A percentile compares a stretch with the other conserved stretches of the same genome.
phyloP scores from a whole-genome alignment of 73 alveolate genomes.

The Tetrahymena borealis region DNA sequence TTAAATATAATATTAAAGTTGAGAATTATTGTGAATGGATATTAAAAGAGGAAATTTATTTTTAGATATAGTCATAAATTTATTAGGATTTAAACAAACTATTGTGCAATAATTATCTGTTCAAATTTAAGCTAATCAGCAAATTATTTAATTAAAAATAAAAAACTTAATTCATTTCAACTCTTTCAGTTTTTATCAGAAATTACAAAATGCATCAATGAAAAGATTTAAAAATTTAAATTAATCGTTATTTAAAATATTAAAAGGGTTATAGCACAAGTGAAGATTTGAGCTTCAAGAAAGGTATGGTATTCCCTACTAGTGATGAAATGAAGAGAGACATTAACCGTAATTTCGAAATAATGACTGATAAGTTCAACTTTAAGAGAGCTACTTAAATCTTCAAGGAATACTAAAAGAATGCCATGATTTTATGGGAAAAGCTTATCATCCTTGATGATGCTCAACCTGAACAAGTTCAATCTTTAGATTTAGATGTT shows the following conservation, averaged over 20 bases:
- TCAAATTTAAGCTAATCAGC: not conserved
- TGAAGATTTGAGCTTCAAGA: not conserved
- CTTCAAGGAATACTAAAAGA: not conserved
- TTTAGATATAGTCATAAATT: too few relatives aligned
- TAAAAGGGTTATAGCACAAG: not conserved
- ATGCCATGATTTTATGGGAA: not conserved
- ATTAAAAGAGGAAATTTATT: too few relatives aligned
- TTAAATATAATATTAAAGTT: too few relatives aligned
- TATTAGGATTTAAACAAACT: too few relatives aligned
- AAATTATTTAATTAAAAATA: not conserved
- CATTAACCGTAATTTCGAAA: not conserved
- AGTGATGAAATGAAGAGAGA: not conserved
- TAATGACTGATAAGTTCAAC: not conserved
- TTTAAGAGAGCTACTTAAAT: not conserved
- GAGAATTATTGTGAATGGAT: too few relatives aligned
- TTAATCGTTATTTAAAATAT: too few relatives aligned
- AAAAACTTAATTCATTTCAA: not conserved
- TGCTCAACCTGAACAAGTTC: not conserved
- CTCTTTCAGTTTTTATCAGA: not conserved
- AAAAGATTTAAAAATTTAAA: not conserved
- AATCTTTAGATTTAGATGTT: not conserved
- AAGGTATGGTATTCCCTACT: slow-evolving; percentile 2
- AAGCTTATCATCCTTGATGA: not conserved
- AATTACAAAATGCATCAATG: not conserved
- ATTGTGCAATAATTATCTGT: too few relatives aligned